Conservation (phyloP, 257 asterid genomes). For the Solanum sitiens region DNA sequence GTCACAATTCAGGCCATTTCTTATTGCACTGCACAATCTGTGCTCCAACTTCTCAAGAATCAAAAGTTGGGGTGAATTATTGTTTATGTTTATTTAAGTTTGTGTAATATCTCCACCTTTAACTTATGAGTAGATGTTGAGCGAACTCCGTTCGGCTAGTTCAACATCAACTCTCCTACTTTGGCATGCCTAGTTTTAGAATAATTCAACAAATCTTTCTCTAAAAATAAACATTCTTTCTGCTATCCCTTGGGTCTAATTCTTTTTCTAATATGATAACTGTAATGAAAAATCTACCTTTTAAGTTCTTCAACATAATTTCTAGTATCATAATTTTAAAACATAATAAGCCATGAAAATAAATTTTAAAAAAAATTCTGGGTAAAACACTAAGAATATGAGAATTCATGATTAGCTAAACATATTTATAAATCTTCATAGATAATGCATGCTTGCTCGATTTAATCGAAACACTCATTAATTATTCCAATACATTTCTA, state of each 20-base stretch:
- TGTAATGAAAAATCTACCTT: not conserved
- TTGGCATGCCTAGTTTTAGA: too few species aligned
- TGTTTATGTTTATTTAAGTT: not conserved
- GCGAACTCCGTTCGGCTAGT: too few species aligned
- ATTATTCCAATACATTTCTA: not conserved
- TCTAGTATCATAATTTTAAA: too few species aligned
- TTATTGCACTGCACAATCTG: slow-evolving; percentile 66
- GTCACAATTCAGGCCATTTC: slow-evolving; percentile 79
- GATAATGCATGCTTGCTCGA: not conserved
- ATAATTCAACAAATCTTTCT: too few species aligned
- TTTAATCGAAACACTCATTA: not conserved
- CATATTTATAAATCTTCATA: not conserved
- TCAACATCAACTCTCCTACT: not conserved
- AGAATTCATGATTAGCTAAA: too few species aligned
- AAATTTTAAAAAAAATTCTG: too few species aligned
- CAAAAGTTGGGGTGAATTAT: not conserved
- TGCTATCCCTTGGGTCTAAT: not conserved
- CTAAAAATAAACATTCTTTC: not conserved
- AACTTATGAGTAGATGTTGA: not conserved
- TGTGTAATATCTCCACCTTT: not conserved
- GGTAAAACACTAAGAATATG: too few species aligned
- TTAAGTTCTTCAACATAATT: not conserved
- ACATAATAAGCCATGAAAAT: not conserved
- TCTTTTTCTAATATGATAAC: not conserved
- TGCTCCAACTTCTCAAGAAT: slow-evolving; percentile 32